Conservation (phyloP, 73 alveolate genomes). For the Uronychia setigera region DNA sequence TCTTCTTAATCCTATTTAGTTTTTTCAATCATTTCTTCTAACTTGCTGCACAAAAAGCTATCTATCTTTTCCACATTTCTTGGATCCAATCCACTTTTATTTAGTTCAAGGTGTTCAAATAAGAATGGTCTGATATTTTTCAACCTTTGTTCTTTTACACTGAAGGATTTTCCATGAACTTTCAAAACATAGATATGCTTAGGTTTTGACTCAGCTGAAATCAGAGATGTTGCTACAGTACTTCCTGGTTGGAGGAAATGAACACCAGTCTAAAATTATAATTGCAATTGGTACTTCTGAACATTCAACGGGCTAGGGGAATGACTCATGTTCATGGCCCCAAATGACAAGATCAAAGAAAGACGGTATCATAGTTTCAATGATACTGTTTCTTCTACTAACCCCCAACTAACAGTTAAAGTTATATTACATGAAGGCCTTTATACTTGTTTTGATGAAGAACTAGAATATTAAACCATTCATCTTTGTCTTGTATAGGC, state of each 20-base stretch:
- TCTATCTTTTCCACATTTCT: conserved; percentile 68
- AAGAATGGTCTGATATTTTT: conserved; percentile 85
- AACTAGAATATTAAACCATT: conserved; percentile 91
- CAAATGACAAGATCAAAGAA: conserved; percentile 91
- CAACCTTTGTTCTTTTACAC: conserved; percentile 72
- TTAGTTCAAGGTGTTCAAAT: conserved; percentile 82
- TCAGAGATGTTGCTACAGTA: conserved; percentile 91
- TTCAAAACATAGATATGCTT: conserved; percentile 88
- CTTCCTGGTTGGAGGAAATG: conserved; percentile 94
- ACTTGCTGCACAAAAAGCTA: conserved; percentile 57
- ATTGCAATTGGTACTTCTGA: no score
- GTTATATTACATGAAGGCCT: conserved; percentile 79
- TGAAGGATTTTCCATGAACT: conserved; percentile 71
- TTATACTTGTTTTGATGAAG: conserved; percentile 95
- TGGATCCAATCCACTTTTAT: conserved; percentile 66
- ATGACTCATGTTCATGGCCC: conserved; percentile 98
- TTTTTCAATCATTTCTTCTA: conserved; percentile 76
- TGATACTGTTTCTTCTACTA: conserved; percentile 76
- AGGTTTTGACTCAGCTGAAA: conserved; percentile 87
- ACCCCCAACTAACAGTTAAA: no score
- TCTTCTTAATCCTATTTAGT: conserved; percentile 3
- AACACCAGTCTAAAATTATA: conserved; percentile 86
- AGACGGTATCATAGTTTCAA: conserved; percentile 78
- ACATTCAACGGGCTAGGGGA: conserved; percentile 67
- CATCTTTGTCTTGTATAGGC: conserved; percentile 75